Percentiles rank a stretch among this genome's conserved stretches.
Evolutionary conservation across 805 yeast species (phyloP).

Genomic region (Saturnispora gosingensis): DNA sequence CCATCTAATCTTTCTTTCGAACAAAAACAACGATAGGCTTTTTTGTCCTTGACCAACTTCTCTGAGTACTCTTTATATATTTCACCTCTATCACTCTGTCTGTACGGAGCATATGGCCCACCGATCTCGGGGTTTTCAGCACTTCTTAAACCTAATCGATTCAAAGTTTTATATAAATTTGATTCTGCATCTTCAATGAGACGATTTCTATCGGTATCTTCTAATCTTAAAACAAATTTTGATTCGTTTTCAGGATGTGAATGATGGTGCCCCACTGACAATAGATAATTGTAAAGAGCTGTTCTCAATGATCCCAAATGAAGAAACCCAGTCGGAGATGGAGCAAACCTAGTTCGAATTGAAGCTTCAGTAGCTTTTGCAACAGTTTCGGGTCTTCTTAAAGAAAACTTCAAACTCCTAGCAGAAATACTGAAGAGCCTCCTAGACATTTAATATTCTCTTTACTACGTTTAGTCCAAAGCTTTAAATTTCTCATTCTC

Average conservation of each 20-base stretch:
- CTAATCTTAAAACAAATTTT: slow-evolving; percentile 69
- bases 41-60: slow-evolving; percentile 47
- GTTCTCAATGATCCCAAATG: slow-evolving; percentile 92
- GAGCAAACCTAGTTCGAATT: slow-evolving; percentile 89
- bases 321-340: slow-evolving; percentile 94
- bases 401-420: neutral
- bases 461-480: neutral
- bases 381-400: neutral
- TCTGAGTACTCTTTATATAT: slow-evolving; percentile 59
- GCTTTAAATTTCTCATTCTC: neutral
- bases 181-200: slow-evolving; percentile 75
- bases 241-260: slow-evolving; percentile 58
- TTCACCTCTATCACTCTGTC: slow-evolving; percentile 70
- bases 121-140: slow-evolving; percentile 79
- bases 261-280: slow-evolving; percentile 37
- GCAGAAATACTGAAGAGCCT: neutral
- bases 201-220: slow-evolving; percentile 86
- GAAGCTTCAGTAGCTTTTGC: slow-evolving; percentile 35
- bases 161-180: slow-evolving; percentile 62
- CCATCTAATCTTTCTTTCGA: slow-evolving; percentile 63
- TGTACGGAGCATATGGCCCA: slow-evolving; percentile 80
- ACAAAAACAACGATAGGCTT: slow-evolving; percentile 85
- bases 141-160: slow-evolving; percentile 65
- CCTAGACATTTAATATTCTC: neutral
- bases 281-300: slow-evolving; percentile 78